A percentile compares a stretch with the other conserved stretches of the same genome.
Conservation (phyloP, 768 basidiomycete genomes). For the Phanerodontia chrysosporium region DNA sequence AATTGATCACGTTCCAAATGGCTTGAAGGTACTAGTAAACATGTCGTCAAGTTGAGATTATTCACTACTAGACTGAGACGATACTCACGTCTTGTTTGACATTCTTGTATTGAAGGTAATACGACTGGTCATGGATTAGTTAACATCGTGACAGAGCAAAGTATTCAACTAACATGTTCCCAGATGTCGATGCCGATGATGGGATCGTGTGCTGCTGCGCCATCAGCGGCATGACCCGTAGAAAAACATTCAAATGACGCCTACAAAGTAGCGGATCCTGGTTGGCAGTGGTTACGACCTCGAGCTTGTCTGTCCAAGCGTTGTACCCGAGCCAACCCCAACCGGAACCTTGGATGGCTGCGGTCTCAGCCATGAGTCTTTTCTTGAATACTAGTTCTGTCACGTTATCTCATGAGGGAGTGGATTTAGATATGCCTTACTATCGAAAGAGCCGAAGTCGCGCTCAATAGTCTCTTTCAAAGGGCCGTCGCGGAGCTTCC, state of each 20-base stretch:
- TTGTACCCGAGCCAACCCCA: constrained; percentile 98
- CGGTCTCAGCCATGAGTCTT: constrained; percentile 79
- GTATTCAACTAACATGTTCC: constrained; percentile 72
- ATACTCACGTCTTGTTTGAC: no score
- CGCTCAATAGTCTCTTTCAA: constrained; percentile 71
- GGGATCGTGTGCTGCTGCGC: constrained; percentile 67
- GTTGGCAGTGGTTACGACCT: constrained; percentile 90
- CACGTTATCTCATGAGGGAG: no score
- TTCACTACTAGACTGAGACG: no score
- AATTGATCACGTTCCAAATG: constrained; percentile 96
- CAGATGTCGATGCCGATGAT: constrained; percentile 97
- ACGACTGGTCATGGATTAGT: no score
- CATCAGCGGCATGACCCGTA: not conserved
- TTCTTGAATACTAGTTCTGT: constrained; percentile 68
- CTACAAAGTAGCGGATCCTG: constrained; percentile 80
- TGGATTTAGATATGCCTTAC: no score
- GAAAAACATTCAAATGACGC: constrained; percentile 15
- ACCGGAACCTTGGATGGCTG: constrained; percentile 91
- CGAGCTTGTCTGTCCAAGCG: constrained; percentile 62
- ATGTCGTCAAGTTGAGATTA: not conserved
- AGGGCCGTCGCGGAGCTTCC: constrained; percentile 57
- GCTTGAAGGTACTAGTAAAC: constrained; percentile 76
- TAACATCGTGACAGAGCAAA: no score
- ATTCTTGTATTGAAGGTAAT: constrained; percentile 69
- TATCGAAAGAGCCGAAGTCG: constrained; percentile 86